Evolutionary conservation across 2,329 filamentous ascomycete genomes (phyloP).

Genomic region (Neopestalotiopsis sp.): DNA sequence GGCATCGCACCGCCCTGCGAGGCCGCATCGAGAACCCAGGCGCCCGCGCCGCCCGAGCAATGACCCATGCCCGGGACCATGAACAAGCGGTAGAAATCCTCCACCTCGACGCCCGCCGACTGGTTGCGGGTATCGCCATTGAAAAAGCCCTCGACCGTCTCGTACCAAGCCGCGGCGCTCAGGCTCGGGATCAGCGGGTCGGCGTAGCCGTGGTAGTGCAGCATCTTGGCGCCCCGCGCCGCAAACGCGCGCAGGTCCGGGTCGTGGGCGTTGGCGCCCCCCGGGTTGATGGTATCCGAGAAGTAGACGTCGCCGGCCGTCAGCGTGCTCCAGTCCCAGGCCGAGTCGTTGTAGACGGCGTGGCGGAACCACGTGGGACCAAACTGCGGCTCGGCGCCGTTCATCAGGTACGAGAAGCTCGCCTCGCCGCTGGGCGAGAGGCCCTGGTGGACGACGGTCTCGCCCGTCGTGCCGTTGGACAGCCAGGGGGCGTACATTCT

Average conservation of each 20-base stretch:
- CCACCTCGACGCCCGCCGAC: constrained; percentile 34
- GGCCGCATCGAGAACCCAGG: constrained; percentile 27
- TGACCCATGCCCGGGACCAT: constrained; percentile 54
- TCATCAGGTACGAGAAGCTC: constrained; percentile 15
- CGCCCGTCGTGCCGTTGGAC: neutral
- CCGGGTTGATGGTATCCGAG: constrained; percentile 19
- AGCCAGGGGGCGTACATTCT: constrained; percentile 34
- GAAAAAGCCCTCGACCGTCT: constrained; percentile 41
- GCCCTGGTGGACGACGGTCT: constrained; percentile 22
- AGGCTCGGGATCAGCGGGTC: constrained; percentile 48
- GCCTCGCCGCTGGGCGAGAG: constrained; percentile 21
- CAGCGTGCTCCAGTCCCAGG: constrained; percentile 42
- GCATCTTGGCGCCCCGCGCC: constrained; percentile 46
- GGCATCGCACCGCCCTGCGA: constrained; percentile 17
- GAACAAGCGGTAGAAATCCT: constrained; percentile 41
- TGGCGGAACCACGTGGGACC: constrained; percentile 48
- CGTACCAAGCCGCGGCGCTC: constrained; percentile 50
- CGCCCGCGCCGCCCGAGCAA: constrained; percentile 45
- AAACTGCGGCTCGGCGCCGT: constrained; percentile 17
- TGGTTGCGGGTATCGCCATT: too few relatives aligned
- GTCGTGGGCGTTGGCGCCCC: constrained; percentile 22
- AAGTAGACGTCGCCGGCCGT: constrained; percentile 41
- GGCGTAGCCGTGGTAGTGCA: constrained; percentile 49
- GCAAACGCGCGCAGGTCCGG: constrained; percentile 42
- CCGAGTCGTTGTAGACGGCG: constrained; percentile 49